phyloP scores from a whole-genome alignment of 1,284 basidiomycete genomes.

The Thecaphora thlaspeos region DNA sequence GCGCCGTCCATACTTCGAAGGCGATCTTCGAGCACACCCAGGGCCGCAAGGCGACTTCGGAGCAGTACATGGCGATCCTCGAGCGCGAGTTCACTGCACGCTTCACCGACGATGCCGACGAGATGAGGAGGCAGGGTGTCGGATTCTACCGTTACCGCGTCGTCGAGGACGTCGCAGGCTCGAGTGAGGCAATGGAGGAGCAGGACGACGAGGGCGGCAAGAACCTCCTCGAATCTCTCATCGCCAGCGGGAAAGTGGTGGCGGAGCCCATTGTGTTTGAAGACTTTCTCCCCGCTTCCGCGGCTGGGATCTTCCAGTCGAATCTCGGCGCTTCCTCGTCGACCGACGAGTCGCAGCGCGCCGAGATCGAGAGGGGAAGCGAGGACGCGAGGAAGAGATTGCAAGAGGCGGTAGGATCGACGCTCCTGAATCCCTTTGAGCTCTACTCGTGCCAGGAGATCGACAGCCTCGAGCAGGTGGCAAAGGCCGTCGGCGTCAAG shows the following conservation, averaged over 20 bases:
- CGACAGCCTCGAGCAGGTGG: conserved; percentile 14
- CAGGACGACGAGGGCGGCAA: conserved; percentile 1
- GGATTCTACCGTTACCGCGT: conserved; percentile 33
- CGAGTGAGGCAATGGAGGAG: too few species aligned
- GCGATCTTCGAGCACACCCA: conserved; percentile 34
- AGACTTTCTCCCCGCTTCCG: conserved; percentile 60
- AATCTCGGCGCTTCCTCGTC: conserved; percentile 32
- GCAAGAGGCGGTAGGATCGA: conserved; percentile 19
- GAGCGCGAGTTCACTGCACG: conserved; percentile 46
- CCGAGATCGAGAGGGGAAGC: background rate
- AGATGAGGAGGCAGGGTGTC: conserved; percentile 55
- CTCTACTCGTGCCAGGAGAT: conserved; percentile 25
- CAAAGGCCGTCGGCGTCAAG: background rate
- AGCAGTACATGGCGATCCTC: conserved; percentile 30
- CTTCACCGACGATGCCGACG: conserved; percentile 52
- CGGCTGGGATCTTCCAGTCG: conserved; percentile 61
- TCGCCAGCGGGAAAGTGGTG: conserved; percentile 47
- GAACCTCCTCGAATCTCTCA: conserved; percentile 36
- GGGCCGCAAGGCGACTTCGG: conserved; percentile 18
- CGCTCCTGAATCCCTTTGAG: conserved; percentile 25
- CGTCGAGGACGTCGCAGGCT: conserved; percentile 10
- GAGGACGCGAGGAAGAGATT: conserved; percentile 4
- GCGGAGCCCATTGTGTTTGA: conserved; percentile 59
- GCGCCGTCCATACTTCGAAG: conserved; percentile 53
- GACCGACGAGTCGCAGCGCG: background rate